These are phyloP conservation scores for Plasmodium blacklocki DNA, from an alignment of 169 alveolate genomes.

Conservation along the genomic window DNA sequence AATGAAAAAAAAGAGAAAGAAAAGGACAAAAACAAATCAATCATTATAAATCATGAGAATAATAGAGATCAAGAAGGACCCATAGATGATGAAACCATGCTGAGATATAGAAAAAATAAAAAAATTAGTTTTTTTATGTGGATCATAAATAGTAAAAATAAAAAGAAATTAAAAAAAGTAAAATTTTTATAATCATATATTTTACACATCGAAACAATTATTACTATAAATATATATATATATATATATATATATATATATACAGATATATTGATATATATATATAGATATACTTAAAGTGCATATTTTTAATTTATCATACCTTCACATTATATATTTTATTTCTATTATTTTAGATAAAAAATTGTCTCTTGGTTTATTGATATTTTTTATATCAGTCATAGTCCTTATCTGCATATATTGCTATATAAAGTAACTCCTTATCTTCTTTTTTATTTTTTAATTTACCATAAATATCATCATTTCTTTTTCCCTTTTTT, in stretches of 20 bases:
- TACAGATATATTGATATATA: no score
- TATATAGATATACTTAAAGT: background rate
- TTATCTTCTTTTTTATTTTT: slow-evolving; percentile 19
- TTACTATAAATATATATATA: background rate
- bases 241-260: background rate
- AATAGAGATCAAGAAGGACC: background rate
- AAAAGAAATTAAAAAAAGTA: background rate
- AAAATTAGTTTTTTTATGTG: slow-evolving; percentile 52
- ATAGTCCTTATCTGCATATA: slow-evolving; percentile 49
- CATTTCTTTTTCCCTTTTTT: slow-evolving; percentile 9
- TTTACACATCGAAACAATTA: no score
- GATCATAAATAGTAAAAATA: slow-evolving; percentile 57
- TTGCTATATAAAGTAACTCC: slow-evolving; percentile 64
- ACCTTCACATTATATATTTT: background rate
- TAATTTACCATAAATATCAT: slow-evolving; percentile 12
- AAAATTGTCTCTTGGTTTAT: slow-evolving; percentile 51
- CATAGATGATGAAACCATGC: slow-evolving; percentile 10
- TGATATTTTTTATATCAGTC: slow-evolving; percentile 36
- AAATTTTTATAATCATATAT: background rate
- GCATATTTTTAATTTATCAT: background rate
- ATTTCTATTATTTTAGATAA: slow-evolving; percentile 25
- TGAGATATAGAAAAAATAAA: slow-evolving; percentile 16
- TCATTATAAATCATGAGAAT: background rate
- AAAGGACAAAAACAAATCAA: background rate
- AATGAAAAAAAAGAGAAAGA: background rate